phyloP scores from a whole-genome alignment of 495 filamentous ascomycete species.

The Pyrenopolyporus hunteri region DNA sequence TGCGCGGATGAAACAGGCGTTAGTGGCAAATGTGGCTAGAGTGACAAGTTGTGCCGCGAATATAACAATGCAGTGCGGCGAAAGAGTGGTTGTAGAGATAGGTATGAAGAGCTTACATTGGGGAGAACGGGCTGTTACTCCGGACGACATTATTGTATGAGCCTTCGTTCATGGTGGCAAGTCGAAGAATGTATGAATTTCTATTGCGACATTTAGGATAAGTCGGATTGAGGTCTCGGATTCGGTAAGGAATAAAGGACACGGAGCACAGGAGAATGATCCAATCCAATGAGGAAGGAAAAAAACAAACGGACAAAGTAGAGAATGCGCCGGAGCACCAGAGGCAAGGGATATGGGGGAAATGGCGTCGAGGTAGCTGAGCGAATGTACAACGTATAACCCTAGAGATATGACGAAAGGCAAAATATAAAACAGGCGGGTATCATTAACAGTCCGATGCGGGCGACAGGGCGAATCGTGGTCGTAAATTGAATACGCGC shows the following conservation, averaged over 20 bases:
- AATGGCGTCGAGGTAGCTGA: neutral
- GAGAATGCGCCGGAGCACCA: neutral
- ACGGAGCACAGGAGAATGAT: neutral
- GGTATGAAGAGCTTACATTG: slow-evolving; percentile 26
- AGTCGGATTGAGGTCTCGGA: neutral
- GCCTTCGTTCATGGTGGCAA: slow-evolving; percentile 40
- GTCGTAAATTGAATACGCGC: slow-evolving; percentile 10
- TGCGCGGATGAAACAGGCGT: slow-evolving; percentile 25
- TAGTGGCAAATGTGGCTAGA: slow-evolving; percentile 13
- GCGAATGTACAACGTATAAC: too few relatives aligned
- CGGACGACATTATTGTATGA: slow-evolving; percentile 40
- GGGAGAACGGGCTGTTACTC: slow-evolving; percentile 35
- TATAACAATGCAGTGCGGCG: too few relatives aligned
- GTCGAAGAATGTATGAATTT: slow-evolving; percentile 1
- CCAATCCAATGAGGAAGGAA: neutral
- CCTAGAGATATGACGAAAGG: neutral
- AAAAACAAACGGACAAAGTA: neutral
- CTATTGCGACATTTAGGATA: slow-evolving; percentile 28
- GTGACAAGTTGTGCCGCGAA: neutral
- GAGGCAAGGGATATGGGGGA: neutral
- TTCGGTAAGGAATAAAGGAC: neutral
- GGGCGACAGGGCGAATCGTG: slow-evolving; percentile 24
- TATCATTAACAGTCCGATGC: slow-evolving; percentile 2
- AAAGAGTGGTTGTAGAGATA: too few relatives aligned
- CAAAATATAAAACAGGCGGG: slow-evolving; percentile 13